Percentiles rank a stretch among this genome's conserved stretches.
Evolutionary conservation across 768 basidiomycete species (phyloP).

Genomic region (Tubosaeta sp.): DNA sequence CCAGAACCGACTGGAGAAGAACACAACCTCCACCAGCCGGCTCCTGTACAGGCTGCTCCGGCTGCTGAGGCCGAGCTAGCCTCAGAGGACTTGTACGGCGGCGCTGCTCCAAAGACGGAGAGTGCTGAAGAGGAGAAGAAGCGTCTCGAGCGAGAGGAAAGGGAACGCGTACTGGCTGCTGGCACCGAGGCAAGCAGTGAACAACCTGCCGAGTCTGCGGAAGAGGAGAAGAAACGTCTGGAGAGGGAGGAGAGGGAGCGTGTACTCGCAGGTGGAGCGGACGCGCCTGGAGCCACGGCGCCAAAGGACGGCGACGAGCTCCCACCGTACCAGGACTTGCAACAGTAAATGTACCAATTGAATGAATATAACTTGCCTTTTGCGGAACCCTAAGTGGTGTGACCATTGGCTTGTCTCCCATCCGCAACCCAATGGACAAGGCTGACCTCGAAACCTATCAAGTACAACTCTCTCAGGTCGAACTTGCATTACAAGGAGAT

Average conservation of each 20-base stretch:
- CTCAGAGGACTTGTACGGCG: slow-evolving; percentile 29
- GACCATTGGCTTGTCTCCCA: not conserved
- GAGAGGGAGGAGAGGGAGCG: slow-evolving; percentile 68
- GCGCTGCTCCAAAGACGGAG: slow-evolving; percentile 35
- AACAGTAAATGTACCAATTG: slow-evolving; percentile 6
- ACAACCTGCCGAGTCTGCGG: slow-evolving; percentile 36
- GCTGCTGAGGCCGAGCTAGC: slow-evolving; percentile 46
- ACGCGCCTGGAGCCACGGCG: slow-evolving; percentile 21
- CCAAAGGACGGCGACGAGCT: slow-evolving; percentile 33
- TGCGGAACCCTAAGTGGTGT: slow-evolving; percentile 13
- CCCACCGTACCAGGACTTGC: slow-evolving; percentile 43
- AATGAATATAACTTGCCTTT: slow-evolving; percentile 13
- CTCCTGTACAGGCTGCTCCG: slow-evolving; percentile 38
- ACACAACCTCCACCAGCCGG: slow-evolving; percentile 19
- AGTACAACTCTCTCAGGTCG: slow-evolving; percentile 86
- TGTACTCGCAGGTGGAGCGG: slow-evolving; percentile 29
- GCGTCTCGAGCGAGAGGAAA: slow-evolving; percentile 50
- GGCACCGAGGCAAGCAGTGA: slow-evolving; percentile 5
- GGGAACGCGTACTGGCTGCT: slow-evolving; percentile 41
- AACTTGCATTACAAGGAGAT: slow-evolving; percentile 71
- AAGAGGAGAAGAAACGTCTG: slow-evolving; percentile 59
- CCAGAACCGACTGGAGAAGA: slow-evolving; percentile 16
- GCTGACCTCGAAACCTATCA: slow-evolving; percentile 87
- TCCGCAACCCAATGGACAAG: slow-evolving; percentile 38
- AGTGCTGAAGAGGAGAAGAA: slow-evolving; percentile 65